Percentiles rank a stretch among this genome's conserved stretches.
phyloP scores from a whole-genome alignment of 2,329 filamentous ascomycete genomes.

The Phyllosticta capitalensis region DNA sequence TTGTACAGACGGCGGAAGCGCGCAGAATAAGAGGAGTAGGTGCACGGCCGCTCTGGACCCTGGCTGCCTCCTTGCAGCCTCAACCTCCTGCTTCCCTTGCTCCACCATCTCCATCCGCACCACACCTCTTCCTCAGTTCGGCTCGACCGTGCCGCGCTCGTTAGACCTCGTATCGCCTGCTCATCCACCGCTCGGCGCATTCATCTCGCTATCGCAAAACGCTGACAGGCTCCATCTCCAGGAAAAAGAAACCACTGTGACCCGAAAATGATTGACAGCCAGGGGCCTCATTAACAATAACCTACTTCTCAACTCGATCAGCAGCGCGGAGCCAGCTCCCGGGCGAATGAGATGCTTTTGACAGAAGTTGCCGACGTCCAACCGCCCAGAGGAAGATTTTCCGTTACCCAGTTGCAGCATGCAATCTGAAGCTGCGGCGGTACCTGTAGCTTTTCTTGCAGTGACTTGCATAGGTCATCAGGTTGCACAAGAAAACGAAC shows the following conservation, averaged over 20 bases:
- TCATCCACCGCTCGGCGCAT: not conserved
- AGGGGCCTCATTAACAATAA: too few relatives aligned
- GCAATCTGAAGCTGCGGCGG: too few relatives aligned
- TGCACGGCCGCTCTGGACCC: not conserved
- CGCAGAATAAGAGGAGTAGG: not conserved
- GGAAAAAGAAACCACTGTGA: not conserved
- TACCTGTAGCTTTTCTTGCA: conserved; percentile 6
- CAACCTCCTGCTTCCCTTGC: not conserved
- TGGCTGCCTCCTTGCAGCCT: not conserved
- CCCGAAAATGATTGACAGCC: not conserved
- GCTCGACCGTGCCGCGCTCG: not conserved
- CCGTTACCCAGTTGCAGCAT: not conserved
- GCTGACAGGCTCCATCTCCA: not conserved
- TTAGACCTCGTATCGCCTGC: not conserved
- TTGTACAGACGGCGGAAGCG: not conserved
- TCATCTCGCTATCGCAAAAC: not conserved
- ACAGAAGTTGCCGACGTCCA: not conserved
- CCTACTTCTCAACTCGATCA: not conserved
- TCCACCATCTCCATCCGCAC: not conserved
- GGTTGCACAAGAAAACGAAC: conserved; percentile 5
- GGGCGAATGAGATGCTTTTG: not conserved
- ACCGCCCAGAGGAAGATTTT: conserved; percentile 1
- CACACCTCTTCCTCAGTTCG: not conserved
- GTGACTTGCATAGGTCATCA: conserved; percentile 8
- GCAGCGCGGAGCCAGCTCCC: not conserved